Evolutionary conservation across 2,329 filamentous ascomycete species (phyloP).

Genomic region (Alternaria brassicicola): DNA sequence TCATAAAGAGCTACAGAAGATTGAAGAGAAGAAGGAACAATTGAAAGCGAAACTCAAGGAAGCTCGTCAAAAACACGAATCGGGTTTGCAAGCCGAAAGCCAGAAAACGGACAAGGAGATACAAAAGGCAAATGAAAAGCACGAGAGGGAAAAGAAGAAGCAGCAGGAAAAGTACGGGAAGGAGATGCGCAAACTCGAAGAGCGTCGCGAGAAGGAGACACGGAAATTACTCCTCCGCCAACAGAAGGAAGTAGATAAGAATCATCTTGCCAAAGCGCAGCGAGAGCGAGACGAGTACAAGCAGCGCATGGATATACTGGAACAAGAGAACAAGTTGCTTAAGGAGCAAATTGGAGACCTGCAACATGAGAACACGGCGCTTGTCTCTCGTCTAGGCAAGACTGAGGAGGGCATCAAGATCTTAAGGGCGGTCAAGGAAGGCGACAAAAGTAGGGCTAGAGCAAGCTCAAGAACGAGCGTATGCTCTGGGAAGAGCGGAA

Average conservation of each 20-base stretch:
- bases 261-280: conserved; percentile 54
- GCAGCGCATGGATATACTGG: conserved; percentile 53
- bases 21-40: conserved; percentile 62
- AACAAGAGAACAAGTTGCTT: conserved; percentile 58
- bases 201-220: conserved; percentile 69
- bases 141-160: conserved; percentile 61
- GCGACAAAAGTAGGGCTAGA: conserved; percentile 27
- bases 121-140: conserved; percentile 66
- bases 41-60: conserved; percentile 68
- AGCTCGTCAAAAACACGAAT: conserved; percentile 59
- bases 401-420: conserved; percentile 43
- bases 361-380: conserved; percentile 63
- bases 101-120: conserved; percentile 58
- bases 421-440: conserved; percentile 40
- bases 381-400: conserved; percentile 55
- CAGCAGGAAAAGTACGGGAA: conserved; percentile 51
- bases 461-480: conserved; percentile 36
- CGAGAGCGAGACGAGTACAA: conserved; percentile 57
- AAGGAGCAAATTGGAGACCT: conserved; percentile 60
- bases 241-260: conserved; percentile 63
- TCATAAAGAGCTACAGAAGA: conserved; percentile 65
- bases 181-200: conserved; percentile 67
- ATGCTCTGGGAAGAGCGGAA: conserved; percentile 29
- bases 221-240: conserved; percentile 69
- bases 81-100: conserved; percentile 23